Base-by-base conservation (phyloP, 257 asterid genomes). In the Lavandula angustifolia region DNA sequence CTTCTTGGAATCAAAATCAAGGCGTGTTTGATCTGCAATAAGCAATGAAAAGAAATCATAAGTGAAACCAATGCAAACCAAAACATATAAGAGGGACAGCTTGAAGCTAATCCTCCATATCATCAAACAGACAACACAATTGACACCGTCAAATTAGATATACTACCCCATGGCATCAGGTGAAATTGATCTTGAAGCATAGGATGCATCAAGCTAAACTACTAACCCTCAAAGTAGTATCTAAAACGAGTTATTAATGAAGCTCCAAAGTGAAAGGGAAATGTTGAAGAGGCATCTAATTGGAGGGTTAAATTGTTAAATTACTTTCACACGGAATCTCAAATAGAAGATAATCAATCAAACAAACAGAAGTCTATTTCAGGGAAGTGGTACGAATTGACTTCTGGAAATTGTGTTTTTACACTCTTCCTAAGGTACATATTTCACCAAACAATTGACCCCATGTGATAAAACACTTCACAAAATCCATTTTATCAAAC, bases 1-100 rank as follows among this genome's bases (percentile, higher is more conserved):
- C 76, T 83, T 94, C 78, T 87, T 85, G 13, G 92, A 80, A 78
- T 90, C 91, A 68, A 77, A 84, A 78, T 94, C 92, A 1, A 89
- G 86, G 44, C 68, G 79, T 14, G 71, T 71, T 84, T 94, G 97
- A 76, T 89, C 99, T 89, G 62, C 82, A 83, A 50, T 72, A 57
- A 72, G 77, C 27, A 67, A 63, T 37, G 22, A 55, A 8, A 7
- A 52, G 16, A 72, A 60, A 5, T 22, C 71, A 51, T 46, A 57
- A 42, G 18, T 35, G 27, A 62, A 53, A 54, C 43, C 13, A 27
- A 49, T 18, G 44, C 29, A 44, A n/a, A 51, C 40, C 22, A 64
- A 29, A 65, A 18, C 55, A 41, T 16, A 16, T 52, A 53, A 54
- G 32, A 55, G 55, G 51, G 38, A 38, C 8, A 29, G 29, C 38